A percentile compares a stretch with the other conserved stretches of the same genome.
Evolutionary conservation across 345 rosid species (phyloP).

Genomic region (Durio zibethinus): DNA sequence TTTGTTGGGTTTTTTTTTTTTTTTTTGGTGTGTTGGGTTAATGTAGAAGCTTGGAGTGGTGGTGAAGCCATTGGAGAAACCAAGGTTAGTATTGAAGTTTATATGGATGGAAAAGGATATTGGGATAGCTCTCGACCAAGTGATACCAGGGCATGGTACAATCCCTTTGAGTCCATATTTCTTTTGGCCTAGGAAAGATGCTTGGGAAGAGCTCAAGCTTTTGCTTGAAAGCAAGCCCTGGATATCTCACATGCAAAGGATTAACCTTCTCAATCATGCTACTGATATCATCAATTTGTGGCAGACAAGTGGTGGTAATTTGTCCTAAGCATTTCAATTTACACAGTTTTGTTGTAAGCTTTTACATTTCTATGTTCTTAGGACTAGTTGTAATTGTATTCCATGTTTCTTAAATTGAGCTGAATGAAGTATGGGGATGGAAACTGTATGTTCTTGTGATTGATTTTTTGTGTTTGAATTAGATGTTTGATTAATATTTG

Average conservation of each 20-base stretch:
- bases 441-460: not conserved
- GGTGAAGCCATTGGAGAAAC: slow-evolving; percentile 30
- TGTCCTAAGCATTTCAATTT: slow-evolving; percentile 15
- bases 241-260: slow-evolving; percentile 70
- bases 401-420: not conserved
- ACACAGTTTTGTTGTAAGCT: not conserved
- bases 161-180: slow-evolving; percentile 79
- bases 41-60: slow-evolving; percentile 58
- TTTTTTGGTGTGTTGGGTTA: not conserved
- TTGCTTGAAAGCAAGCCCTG: slow-evolving; percentile 77
- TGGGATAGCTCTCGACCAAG: slow-evolving; percentile 72
- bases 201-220: slow-evolving; percentile 80
- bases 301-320: slow-evolving; percentile 56
- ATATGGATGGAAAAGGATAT: slow-evolving; percentile 86
- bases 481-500: not conserved
- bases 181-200: slow-evolving; percentile 88
- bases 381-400: not conserved
- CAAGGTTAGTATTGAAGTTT: slow-evolving; percentile 74
- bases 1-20: not conserved
- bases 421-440: not conserved
- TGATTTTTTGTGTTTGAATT: not conserved
- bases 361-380: not conserved
- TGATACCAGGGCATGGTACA: slow-evolving; percentile 65
- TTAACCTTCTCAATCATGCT: slow-evolving; percentile 79
- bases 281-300: slow-evolving; percentile 78